Base-by-base conservation (phyloP, 1,284 basidiomycete species). In the Apiotrichum sp. region DNA sequence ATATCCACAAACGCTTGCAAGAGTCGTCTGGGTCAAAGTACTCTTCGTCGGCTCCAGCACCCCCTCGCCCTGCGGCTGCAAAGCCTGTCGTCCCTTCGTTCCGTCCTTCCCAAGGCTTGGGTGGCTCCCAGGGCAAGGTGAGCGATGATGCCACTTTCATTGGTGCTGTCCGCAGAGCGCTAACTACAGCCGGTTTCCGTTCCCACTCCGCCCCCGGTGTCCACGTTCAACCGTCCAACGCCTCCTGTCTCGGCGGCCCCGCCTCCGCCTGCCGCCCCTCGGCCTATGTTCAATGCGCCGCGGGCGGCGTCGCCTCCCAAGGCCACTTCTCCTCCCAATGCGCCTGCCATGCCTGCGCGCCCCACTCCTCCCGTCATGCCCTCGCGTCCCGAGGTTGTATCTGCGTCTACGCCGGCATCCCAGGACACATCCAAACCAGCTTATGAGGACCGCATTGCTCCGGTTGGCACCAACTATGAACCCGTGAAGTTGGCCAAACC, bases 21-120 rank as follows among this genome's bases (percentile, higher is more conserved):
- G 88, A 89, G 40, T 88, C 92, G 11, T 92, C 89, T 5, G 95
- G 95, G n/a, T 85, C 91, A 0, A 93, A 86, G 71, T 98, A 98
- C 76, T 65, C 70, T 6, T 53, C 71, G 43, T 38, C 64, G 55
- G 62, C 68, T 39, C 65, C 70, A 44, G 55, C 66, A 44, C 56
- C 72, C 53, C 8, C 35, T 9, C 53, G 53, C n/a, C 50, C 51
- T 2, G 39, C 59, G 3, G 57, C 66, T 14, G 44, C 67, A 4
- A 71, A 66, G 56, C 53, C 58, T 2, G 54, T 70, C 46, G 55
- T 63, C 4, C 68, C 73, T 10, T 71, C 70, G 55, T 74, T 56
- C 61, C 58, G 69, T 47, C 72, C 72, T 3, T 68, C 68, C 55
- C 72, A 74, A 59, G 72, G 72, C 31, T 59, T 72, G 3, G 72